Base-by-base conservation (phyloP, 2,329 filamentous ascomycete species). In the Kalaharituber pfeilii region DNA sequence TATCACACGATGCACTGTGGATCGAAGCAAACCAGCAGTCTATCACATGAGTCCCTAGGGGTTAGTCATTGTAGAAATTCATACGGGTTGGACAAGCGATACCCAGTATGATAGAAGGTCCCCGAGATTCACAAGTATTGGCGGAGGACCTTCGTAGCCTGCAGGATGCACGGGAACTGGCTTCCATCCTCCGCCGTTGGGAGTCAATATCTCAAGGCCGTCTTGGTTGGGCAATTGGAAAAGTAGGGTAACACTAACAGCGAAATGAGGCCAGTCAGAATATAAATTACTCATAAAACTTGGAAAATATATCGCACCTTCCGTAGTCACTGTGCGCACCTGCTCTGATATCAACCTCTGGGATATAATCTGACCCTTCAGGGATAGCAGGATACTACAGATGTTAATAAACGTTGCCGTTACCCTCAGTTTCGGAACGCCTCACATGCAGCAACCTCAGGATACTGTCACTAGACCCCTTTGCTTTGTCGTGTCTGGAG, bases 251-350 rank as follows among this genome's bases (percentile, higher is more conserved):
- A 82, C 50, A 29, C 59, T 61, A 25, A 51, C 55, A 55, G 47
- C 7, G 13, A 13, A 8, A 39, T 13, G 4, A 18, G 33, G 33
- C 8, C 33, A 18, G 20, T 15, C 20, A 33, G 20, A 18, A n/a
- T n/a, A 39, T 39, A 18, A 28, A 25, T 13, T 15, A 15, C 25
- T 20, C 26, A 47, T 47, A 39, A 39, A 3, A 36, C 30, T 11
- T 11, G 33, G 13, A 39, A 47, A 47, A 2, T 47, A 47, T 7
- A 18, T 24, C 13, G 30, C 45, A 44, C 56, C 57, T 54, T 54
- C 79, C 79, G 69, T 94, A 94, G 70, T 95, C 88, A 3, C 84
- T 89, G 68, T 96, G 89, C 0, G 89, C 87, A 55, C 89, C 91
- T 5, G 89, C 89, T 26, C 89, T 81, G 57, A 95, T 78, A 64